phyloP scores from a whole-genome alignment of 768 basidiomycete species.

The Suillus bovinus region DNA sequence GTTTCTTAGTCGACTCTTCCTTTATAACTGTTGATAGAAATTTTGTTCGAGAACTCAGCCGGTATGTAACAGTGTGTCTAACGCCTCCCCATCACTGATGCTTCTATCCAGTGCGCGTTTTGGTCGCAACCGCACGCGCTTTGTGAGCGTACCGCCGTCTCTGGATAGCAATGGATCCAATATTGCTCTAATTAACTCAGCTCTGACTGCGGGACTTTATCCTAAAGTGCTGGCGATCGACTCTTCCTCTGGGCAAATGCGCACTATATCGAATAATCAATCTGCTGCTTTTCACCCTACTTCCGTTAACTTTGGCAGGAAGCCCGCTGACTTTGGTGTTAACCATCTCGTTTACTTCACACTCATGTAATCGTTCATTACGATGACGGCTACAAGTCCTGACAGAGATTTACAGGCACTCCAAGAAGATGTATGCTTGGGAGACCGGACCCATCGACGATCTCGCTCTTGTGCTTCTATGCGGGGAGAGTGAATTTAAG shows the following conservation, averaged over 20 bases:
- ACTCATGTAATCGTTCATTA: conserved; percentile 59
- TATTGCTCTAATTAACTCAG: conserved; percentile 69
- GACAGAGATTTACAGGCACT: conserved; percentile 61
- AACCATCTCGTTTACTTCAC: conserved; percentile 86
- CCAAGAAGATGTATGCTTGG: conserved; percentile 91
- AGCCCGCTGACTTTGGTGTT: conserved; percentile 66
- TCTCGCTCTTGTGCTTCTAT: conserved; percentile 75
- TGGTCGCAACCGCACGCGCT: conserved; percentile 71
- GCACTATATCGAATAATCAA: conserved; percentile 83
- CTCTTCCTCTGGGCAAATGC: conserved; percentile 56
- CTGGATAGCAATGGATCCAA: conserved; percentile 72
- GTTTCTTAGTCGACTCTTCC: conserved; percentile 85
- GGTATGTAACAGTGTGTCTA: conserved; percentile 37
- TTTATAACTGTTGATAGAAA: conserved; percentile 72
- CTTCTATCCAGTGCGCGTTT: conserved; percentile 60
- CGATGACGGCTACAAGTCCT: conserved; percentile 7
- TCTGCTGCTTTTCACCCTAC: conserved; percentile 82
- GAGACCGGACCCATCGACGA: conserved; percentile 91
- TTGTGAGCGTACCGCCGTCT: conserved; percentile 71
- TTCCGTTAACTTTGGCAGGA: conserved; percentile 83
- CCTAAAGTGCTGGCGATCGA: conserved; percentile 88
- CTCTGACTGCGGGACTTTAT: conserved; percentile 83
- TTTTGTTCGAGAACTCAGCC: conserved; percentile 69
- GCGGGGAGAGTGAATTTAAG: conserved; percentile 91
- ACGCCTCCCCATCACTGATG: conserved; percentile 1